These are phyloP conservation scores for Pelargonium fulgidum DNA, from an alignment of 441 rosid species.

Conservation along the genomic window DNA sequence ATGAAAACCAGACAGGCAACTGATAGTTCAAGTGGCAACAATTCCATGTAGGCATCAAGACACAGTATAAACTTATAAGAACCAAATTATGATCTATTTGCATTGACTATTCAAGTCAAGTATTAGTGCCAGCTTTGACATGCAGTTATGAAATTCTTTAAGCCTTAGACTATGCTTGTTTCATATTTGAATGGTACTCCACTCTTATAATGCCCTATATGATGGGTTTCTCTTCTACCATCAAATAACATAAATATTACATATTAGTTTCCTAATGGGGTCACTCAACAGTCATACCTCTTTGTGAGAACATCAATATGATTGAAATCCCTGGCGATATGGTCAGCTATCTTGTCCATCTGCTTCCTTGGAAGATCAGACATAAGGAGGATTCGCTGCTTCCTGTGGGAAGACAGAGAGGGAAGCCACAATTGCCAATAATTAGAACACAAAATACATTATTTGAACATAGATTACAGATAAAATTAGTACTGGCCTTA, in stretches of 20 bases:
- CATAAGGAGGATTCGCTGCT: constrained; percentile 91
- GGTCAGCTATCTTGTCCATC: constrained; percentile 79
- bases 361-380: constrained; percentile 96
- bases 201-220: too few relatives aligned
- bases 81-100: neutral
- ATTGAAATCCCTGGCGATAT: constrained; percentile 61
- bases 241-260: too few relatives aligned
- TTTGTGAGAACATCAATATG: constrained; percentile 87
- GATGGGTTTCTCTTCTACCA: too few relatives aligned
- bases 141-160: neutral
- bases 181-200: too few relatives aligned
- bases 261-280: neutral
- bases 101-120: neutral
- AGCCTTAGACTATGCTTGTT: neutral
- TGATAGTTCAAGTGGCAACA: neutral
- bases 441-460: constrained; percentile 17
- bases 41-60: neutral
- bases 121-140: neutral
- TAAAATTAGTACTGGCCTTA: constrained; percentile 13
- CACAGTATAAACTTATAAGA: neutral
- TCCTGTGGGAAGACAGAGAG: constrained; percentile 34
- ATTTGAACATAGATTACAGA: constrained; percentile 6
- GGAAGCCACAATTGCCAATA: neutral
- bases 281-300: constrained; percentile 41
- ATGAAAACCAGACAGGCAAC: neutral